Conservation (phyloP, 2,329 filamentous ascomycete genomes). For the Stemphylium beticola region DNA sequence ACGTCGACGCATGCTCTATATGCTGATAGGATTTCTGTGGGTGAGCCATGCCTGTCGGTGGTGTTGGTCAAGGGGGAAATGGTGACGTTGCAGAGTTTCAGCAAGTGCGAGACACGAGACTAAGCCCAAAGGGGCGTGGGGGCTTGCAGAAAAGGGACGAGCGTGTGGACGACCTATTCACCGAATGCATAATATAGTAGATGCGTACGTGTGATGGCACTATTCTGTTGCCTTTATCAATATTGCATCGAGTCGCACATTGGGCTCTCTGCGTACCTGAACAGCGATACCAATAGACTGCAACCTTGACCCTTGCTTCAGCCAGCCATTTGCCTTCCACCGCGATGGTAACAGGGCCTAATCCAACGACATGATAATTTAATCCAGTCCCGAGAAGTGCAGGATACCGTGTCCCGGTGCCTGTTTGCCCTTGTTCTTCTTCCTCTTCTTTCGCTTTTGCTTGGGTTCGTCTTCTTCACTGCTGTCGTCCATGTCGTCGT, state of each 20-base stretch:
- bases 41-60: slow-evolving; percentile 6
- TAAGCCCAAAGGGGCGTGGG: slow-evolving; percentile 10
- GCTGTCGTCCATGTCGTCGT: slow-evolving; percentile 45
- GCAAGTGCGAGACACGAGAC: neutral
- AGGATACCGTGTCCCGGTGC: slow-evolving; percentile 43
- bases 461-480: slow-evolving; percentile 54
- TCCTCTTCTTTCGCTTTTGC: slow-evolving; percentile 54
- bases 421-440: slow-evolving; percentile 47
- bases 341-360: neutral
- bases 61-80: neutral
- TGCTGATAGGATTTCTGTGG: slow-evolving; percentile 8
- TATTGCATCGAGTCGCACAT: neutral
- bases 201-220: neutral
- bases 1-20: slow-evolving; percentile 17
- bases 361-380: neutral
- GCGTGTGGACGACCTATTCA: neutral
- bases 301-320: neutral
- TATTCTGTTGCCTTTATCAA: neutral
- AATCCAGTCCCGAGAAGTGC: slow-evolving; percentile 45
- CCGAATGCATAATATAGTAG: too few species aligned
- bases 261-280: neutral
- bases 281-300: neutral
- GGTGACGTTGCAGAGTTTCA: slow-evolving; percentile 2
- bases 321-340: neutral
- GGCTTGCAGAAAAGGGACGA: neutral